Percentiles rank a stretch among this genome's conserved stretches.
These are phyloP conservation scores for Cucurbita ficifolia DNA, from an alignment of 306 rosid species.

Conservation along the genomic window DNA sequence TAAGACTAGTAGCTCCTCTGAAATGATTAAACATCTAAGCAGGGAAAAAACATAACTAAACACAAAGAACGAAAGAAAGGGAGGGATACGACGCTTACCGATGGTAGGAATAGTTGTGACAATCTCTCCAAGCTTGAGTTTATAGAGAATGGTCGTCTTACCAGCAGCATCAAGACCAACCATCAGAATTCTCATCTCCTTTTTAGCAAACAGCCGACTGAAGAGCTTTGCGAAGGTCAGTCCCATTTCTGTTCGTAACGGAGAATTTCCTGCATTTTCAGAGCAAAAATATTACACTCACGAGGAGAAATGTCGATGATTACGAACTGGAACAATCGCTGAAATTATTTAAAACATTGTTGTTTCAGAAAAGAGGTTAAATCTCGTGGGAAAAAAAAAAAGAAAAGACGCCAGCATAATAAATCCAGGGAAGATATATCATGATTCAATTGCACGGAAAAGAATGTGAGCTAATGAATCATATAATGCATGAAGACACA, in stretches of 20 bases:
- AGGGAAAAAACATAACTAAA: neutral
- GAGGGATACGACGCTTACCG: conserved; percentile 24
- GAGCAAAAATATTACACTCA: neutral
- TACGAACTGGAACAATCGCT: neutral
- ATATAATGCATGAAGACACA: neutral
- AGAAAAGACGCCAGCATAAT: neutral
- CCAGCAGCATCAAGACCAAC: conserved; percentile 89
- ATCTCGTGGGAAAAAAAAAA: neutral
- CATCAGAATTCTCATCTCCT: conserved; percentile 74
- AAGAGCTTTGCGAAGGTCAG: conserved; percentile 63
- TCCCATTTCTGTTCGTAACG: conserved; percentile 37
- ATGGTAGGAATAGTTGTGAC: conserved; percentile 73
- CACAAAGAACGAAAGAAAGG: neutral
- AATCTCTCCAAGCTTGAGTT: conserved; percentile 78
- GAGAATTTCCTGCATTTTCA: conserved; percentile 13
- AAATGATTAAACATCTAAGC: neutral
- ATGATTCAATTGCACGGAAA: neutral
- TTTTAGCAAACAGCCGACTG: conserved; percentile 67
- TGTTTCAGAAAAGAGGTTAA: neutral
- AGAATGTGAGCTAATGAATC: neutral
- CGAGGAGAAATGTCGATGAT: neutral
- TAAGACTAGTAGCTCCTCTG: neutral
- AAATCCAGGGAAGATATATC: neutral
- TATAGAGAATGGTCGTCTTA: conserved; percentile 70
- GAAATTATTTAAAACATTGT: neutral